Base-by-base conservation (phyloP, 495 filamentous ascomycete genomes). In the Platismatia glauca region DNA sequence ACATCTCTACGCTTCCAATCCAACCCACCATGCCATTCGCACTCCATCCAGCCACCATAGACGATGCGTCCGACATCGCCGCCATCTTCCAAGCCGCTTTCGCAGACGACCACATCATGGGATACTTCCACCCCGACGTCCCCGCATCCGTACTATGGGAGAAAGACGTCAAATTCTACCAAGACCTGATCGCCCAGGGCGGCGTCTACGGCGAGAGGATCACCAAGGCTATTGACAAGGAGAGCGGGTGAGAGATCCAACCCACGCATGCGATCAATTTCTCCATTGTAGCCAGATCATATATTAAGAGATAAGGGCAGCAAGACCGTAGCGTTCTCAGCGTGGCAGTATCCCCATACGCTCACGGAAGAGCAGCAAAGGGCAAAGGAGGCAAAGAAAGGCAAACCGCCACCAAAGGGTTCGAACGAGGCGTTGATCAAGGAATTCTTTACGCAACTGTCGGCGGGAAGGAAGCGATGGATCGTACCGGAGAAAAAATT, bases 271-370 rank as follows among this genome's bases (percentile, higher is more conserved):
- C 48, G 6, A 43, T 69, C 7, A 65, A 0, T 18, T 8, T 18
- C n/a, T n/a, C n/a, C n/a, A n/a, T n/a, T n/a, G n/a, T n/a, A n/a
- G n/a, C n/a, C n/a, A n/a, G n/a, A n/a, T n/a, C n/a, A n/a, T n/a
- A n/a, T n/a, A n/a, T n/a, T n/a, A n/a, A n/a, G n/a, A n/a, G n/a
- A n/a, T n/a, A n/a, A n/a, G n/a, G n/a, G n/a, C 41, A 69, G 67
- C 13, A 63, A 69, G 31, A 53, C 58, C 16, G 62, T 67, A 3
- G 67, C 59, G 1, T 69, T 69, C 44, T 34, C 64, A 8, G 61
- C 50, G 48, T 69, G 67, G 67, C 52, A 55, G 9, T 59, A 62
- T 41, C 62, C 67, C 6, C 50, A 56, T n/a, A 44, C 57, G 55
- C 50, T 67, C 33, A 64, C 60, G 29, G 57, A 57, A 7, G 61